phyloP scores from a whole-genome alignment of 176 grass and related monocot genomes.

The Leersia perrieri region DNA sequence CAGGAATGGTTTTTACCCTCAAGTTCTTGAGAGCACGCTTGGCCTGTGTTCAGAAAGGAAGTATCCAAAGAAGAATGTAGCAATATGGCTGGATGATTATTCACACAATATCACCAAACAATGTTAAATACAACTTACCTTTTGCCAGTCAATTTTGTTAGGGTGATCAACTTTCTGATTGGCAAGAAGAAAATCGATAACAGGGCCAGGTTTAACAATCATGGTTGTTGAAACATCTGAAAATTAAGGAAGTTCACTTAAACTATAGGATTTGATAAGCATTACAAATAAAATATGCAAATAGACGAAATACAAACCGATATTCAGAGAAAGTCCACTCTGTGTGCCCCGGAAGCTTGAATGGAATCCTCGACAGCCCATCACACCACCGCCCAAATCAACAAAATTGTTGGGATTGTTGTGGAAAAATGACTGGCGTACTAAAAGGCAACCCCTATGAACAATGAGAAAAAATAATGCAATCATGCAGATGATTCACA shows the following conservation, averaged over 20 bases:
- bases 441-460: slow-evolving; percentile 75
- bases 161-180: slow-evolving; percentile 76
- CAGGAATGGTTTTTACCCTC: slow-evolving; percentile 54
- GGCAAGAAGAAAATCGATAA: slow-evolving; percentile 74
- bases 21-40: slow-evolving; percentile 65
- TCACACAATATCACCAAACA: background rate
- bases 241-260: background rate
- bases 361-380: slow-evolving; percentile 82
- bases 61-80: slow-evolving; percentile 9
- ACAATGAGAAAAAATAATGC: background rate
- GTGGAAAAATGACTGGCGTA: slow-evolving; percentile 75
- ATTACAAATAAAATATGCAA: background rate
- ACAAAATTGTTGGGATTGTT: slow-evolving; percentile 64
- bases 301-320: slow-evolving; percentile 32
- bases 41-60: slow-evolving; percentile 39
- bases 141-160: slow-evolving; percentile 61
- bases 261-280: background rate
- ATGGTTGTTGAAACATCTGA: slow-evolving; percentile 95
- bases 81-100: background rate
- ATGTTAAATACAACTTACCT: too few species aligned
- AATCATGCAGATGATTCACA: background rate
- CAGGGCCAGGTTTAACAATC: slow-evolving; percentile 82
- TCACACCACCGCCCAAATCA: slow-evolving; percentile 71
- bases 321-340: slow-evolving; percentile 69
- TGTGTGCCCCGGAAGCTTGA: slow-evolving; percentile 82